Evolutionary conservation across 2,329 filamentous ascomycete species (phyloP).

Genomic region (Pseudogymnoascus sp.): DNA sequence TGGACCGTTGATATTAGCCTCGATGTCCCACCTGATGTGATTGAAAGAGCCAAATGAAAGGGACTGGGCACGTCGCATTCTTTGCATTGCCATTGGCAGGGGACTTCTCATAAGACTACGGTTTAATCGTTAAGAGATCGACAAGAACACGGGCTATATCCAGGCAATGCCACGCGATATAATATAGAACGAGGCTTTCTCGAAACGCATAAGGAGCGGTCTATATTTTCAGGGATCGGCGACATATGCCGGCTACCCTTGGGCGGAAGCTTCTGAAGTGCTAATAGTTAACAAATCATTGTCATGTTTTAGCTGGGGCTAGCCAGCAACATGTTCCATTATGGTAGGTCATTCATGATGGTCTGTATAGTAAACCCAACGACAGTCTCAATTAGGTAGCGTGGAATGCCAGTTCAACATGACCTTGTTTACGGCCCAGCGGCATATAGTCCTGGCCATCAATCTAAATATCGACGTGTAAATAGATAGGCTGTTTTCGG

Average conservation of each 20-base stretch:
- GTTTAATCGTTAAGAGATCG: neutral
- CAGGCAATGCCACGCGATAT: neutral
- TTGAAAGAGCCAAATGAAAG: neutral
- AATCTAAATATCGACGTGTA: neutral
- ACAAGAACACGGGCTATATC: neutral
- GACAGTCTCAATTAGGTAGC: neutral
- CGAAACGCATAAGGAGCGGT: neutral
- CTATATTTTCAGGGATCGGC: neutral
- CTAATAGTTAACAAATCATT: neutral
- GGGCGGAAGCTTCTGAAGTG: neutral
- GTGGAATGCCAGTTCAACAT: neutral
- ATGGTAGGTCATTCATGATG: neutral
- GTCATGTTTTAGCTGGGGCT: neutral
- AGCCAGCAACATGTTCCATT: neutral
- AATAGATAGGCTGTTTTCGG: neutral
- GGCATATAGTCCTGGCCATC: neutral
- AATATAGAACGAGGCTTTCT: neutral
- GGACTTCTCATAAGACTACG: neutral
- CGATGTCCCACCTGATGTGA: neutral
- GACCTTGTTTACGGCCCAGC: neutral
- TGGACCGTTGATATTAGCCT: slow-evolving; percentile 3
- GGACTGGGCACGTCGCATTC: no score
- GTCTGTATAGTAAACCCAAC: neutral
- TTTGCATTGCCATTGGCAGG: neutral
- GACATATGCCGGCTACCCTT: neutral